Evolutionary conservation across 192 early-diverging fungal genomes (phyloP).

Genomic region (Nowakowskiella sp.): DNA sequence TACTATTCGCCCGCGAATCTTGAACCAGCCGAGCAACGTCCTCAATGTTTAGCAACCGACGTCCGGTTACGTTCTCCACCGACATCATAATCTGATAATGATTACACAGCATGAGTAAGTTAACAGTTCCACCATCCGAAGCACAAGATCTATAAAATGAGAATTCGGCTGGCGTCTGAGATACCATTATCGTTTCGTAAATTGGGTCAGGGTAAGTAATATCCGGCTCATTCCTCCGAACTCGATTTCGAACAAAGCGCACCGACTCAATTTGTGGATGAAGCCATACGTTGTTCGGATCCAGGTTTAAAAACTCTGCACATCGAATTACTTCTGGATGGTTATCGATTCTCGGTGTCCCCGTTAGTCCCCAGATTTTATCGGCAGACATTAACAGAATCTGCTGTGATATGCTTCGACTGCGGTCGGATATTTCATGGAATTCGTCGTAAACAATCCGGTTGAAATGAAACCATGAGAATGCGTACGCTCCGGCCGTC

Average conservation of each 20-base stretch:
- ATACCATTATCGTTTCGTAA: not conserved
- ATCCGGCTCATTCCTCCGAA: constrained; percentile 5
- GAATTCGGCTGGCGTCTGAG: constrained; percentile 4
- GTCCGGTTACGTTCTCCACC: not conserved
- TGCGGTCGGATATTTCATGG: constrained; percentile 2
- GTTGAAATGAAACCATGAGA: constrained; percentile 11
- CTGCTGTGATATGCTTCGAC: not conserved
- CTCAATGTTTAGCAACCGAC: too few species aligned
- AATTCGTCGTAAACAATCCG: constrained; percentile 12
- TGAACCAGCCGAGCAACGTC: constrained; percentile 6
- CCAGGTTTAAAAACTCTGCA: constrained; percentile 10
- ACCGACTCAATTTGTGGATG: not conserved
- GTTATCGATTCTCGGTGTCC: constrained; percentile 5
- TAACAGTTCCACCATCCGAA: constrained; percentile 1
- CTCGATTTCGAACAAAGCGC: constrained; percentile 6
- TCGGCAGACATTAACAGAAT: not conserved
- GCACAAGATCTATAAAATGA: constrained; percentile 4
- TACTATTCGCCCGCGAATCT: not conserved
- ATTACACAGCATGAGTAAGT: constrained; percentile 10
- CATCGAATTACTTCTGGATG: not conserved
- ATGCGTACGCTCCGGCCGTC: not conserved
- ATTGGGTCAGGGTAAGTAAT: constrained; percentile 1
- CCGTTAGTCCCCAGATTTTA: constrained; percentile 4
- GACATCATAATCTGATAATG: constrained; percentile 6
- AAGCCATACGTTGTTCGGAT: not conserved